These are phyloP conservation scores for Penicillium freii DNA, from an alignment of 2,329 filamentous ascomycete species.

Conservation along the genomic window DNA sequence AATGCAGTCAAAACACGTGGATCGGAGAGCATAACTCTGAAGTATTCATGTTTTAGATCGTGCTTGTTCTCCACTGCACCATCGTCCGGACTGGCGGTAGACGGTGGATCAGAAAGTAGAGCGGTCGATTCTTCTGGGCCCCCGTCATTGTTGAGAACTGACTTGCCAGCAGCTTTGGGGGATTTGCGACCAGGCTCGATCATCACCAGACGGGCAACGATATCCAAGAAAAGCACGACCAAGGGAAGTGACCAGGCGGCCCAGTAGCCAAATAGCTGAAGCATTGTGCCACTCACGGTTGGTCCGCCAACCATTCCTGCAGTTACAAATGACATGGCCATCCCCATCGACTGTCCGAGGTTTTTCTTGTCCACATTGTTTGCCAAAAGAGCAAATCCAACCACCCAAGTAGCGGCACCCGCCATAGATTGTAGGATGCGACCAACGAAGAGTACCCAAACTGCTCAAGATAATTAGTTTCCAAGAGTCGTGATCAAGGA, in stretches of 20 bases:
- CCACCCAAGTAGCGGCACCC: slow-evolving; percentile 33
- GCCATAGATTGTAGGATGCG: slow-evolving; percentile 31
- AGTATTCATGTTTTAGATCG: slow-evolving; percentile 15
- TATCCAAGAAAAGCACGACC: slow-evolving; percentile 29
- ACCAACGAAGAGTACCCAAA: slow-evolving; percentile 26
- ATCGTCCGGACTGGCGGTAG: neutral
- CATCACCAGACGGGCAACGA: slow-evolving; percentile 30
- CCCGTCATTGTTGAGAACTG: neutral
- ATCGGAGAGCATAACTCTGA: slow-evolving; percentile 45
- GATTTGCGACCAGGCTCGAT: slow-evolving; percentile 19
- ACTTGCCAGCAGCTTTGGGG: neutral
- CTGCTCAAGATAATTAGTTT: slow-evolving; percentile 8
- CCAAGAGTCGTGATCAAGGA: neutral
- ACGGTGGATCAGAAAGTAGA: neutral
- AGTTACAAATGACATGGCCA: slow-evolving; percentile 26
- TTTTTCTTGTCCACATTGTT: slow-evolving; percentile 29
- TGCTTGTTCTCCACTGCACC: neutral
- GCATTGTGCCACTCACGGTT: slow-evolving; percentile 27
- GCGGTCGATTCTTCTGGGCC: neutral
- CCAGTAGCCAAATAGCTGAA: slow-evolving; percentile 34
- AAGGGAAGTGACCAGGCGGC: slow-evolving; percentile 30
- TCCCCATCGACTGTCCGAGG: slow-evolving; percentile 28
- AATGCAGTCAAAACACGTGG: slow-evolving; percentile 43
- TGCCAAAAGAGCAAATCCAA: slow-evolving; percentile 31
- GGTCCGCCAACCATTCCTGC: slow-evolving; percentile 32